Conservation (phyloP, 2,329 filamentous ascomycete species). For the Shiraia sp. region DNA sequence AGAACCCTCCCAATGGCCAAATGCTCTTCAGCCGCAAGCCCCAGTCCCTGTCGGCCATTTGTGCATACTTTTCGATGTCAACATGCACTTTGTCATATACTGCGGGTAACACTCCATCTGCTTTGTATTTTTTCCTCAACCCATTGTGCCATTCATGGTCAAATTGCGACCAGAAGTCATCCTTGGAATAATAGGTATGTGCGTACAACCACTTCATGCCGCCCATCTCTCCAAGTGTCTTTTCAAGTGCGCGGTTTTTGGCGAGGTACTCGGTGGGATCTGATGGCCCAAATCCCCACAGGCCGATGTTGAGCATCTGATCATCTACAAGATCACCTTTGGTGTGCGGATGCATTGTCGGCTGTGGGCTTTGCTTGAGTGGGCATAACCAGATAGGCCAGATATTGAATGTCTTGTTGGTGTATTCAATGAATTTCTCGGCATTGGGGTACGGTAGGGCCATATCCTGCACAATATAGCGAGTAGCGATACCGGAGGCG, state of each 20-base stretch:
- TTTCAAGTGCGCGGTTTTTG: conserved; percentile 64
- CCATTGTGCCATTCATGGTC: conserved; percentile 63
- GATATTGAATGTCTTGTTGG: conserved; percentile 45
- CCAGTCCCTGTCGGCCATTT: conserved; percentile 29
- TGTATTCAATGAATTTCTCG: conserved; percentile 50
- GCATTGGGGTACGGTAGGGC: conserved; percentile 50
- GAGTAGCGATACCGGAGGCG: conserved; percentile 61
- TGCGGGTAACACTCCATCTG: conserved; percentile 59
- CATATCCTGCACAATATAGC: conserved; percentile 69
- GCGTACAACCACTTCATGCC: conserved; percentile 74
- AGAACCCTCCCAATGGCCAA: conserved; percentile 45
- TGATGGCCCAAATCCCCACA: conserved; percentile 75
- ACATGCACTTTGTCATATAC: conserved; percentile 70
- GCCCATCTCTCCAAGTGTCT: conserved; percentile 60
- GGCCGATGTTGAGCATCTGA: conserved; percentile 60
- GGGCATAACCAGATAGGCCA: conserved; percentile 57
- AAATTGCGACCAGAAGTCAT: conserved; percentile 70
- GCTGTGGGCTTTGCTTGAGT: conserved; percentile 40
- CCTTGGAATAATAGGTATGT: conserved; percentile 68
- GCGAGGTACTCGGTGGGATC: conserved; percentile 49
- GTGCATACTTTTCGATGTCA: conserved; percentile 36
- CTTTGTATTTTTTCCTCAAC: conserved; percentile 62
- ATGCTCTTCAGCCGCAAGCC: conserved; percentile 26
- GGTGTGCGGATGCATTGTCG: conserved; percentile 41
- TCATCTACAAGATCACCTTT: conserved; percentile 31